Percentiles rank a stretch among this genome's conserved stretches.
phyloP scores from a whole-genome alignment of 257 asterid genomes.

The Solanum pimpinellifolium region DNA sequence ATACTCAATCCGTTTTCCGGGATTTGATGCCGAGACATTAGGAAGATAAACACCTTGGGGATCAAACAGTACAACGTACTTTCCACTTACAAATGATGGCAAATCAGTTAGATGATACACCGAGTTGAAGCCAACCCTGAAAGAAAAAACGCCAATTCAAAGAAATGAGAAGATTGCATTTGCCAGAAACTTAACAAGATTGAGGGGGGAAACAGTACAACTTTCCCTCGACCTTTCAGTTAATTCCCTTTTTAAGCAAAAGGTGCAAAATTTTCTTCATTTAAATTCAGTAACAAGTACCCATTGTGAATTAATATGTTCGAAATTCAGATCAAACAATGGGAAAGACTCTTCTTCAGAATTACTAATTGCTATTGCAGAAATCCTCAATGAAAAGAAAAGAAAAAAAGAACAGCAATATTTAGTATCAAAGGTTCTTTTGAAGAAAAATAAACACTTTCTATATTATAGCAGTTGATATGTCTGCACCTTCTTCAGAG shows the following conservation, averaged over 20 bases:
- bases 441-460: neutral
- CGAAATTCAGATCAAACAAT: neutral
- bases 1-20: conserved; percentile 89
- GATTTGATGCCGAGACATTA: conserved; percentile 72
- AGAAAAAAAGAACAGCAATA: neutral
- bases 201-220: neutral
- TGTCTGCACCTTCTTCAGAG: neutral
- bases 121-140: conserved; percentile 98
- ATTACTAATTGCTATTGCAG: neutral
- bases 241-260: neutral
- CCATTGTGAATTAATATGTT: neutral
- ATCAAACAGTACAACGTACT: conserved; percentile 86
- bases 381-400: neutral
- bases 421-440: neutral
- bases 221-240: neutral
- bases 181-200: neutral
- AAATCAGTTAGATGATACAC: conserved; percentile 94
- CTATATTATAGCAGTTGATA: neutral
- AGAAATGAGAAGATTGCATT: neutral
- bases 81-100: conserved; percentile 94
- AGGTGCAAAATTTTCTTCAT: neutral
- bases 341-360: neutral
- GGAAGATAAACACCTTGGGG: conserved; percentile 96
- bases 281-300: neutral
- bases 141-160: conserved; percentile 14